Conservation (phyloP, 2,329 filamentous ascomycete species). For the Fusarium pilosicola region DNA sequence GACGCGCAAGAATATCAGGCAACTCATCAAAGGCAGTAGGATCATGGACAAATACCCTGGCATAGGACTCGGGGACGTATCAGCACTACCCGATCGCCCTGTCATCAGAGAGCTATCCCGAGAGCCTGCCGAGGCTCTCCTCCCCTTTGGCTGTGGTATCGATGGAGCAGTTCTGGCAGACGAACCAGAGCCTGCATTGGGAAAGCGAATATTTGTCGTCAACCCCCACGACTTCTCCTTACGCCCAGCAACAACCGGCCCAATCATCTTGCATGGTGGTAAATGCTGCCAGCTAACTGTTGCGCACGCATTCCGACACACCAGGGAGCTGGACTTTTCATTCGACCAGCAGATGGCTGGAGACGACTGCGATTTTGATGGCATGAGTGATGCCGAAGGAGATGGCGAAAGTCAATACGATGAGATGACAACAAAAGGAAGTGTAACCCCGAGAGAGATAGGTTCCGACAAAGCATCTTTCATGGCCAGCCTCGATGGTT, state of each 20-base stretch:
- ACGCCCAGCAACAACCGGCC: neutral
- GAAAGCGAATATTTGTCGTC: neutral
- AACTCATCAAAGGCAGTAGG: neutral
- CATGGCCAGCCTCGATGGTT: neutral
- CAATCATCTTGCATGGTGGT: fast-evolving
- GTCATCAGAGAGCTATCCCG: neutral
- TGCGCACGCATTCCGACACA: neutral
- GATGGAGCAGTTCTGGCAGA: fast-evolving
- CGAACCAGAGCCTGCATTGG: fast-evolving
- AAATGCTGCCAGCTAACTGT: neutral
- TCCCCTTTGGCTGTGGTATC: fast-evolving
- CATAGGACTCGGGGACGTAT: neutral
- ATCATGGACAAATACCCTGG: neutral
- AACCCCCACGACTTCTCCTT: fast-evolving
- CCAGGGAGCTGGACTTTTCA: fast-evolving
- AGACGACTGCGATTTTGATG: neutral
- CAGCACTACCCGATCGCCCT: neutral
- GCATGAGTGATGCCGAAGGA: fast-evolving
- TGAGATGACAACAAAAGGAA: fast-evolving
- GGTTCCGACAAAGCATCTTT: neutral
- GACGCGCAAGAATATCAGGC: neutral
- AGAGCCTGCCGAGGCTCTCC: neutral
- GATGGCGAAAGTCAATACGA: fast-evolving
- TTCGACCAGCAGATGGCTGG: neutral
- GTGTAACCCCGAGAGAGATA: fast-evolving